Conservation (phyloP, 2,329 filamentous ascomycete species). For the Phoma sp. region DNA sequence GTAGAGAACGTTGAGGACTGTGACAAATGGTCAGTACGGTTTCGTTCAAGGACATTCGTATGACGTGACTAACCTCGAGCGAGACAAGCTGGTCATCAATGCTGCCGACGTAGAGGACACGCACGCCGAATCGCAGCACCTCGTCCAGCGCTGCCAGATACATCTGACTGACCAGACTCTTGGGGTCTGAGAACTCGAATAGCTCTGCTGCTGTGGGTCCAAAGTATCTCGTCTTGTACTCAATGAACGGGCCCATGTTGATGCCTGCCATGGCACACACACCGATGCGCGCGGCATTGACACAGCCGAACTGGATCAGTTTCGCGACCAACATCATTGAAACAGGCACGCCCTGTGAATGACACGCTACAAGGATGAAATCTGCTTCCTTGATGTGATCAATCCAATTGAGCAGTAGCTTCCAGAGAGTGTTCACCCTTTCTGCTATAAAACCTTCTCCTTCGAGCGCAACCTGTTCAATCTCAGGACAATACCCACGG, state of each 20-base stretch:
- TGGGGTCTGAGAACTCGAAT: conserved; percentile 87
- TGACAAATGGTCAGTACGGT: too few relatives aligned
- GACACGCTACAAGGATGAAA: conserved; percentile 88
- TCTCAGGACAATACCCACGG: conserved; percentile 72
- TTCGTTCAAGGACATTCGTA: too few relatives aligned
- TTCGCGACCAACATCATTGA: conserved; percentile 91
- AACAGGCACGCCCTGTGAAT: conserved; percentile 95
- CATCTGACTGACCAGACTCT: conserved; percentile 80
- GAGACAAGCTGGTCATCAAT: conserved; percentile 97
- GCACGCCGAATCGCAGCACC: conserved; percentile 77
- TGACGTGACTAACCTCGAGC: conserved; percentile 68
- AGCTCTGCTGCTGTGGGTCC: conserved; percentile 92
- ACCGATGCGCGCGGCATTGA: conserved; percentile 74
- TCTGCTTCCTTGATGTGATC: conserved; percentile 87
- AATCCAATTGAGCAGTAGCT: conserved; percentile 91
- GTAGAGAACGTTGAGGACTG: conserved; percentile 85
- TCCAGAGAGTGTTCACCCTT: conserved; percentile 91
- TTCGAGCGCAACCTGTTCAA: conserved; percentile 93
- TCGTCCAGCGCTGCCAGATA: conserved; percentile 78
- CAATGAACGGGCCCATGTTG: conserved; percentile 88
- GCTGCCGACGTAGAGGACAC: conserved; percentile 87
- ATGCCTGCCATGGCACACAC: conserved; percentile 91
- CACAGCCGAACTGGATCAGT: conserved; percentile 85
- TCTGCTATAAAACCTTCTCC: conserved; percentile 92
- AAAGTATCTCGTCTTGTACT: conserved; percentile 88